A percentile compares a stretch with the other conserved stretches of the same genome.
These are phyloP conservation scores for Sedum album DNA, from an alignment of 164 flowering plant species.

Conservation along the genomic window DNA sequence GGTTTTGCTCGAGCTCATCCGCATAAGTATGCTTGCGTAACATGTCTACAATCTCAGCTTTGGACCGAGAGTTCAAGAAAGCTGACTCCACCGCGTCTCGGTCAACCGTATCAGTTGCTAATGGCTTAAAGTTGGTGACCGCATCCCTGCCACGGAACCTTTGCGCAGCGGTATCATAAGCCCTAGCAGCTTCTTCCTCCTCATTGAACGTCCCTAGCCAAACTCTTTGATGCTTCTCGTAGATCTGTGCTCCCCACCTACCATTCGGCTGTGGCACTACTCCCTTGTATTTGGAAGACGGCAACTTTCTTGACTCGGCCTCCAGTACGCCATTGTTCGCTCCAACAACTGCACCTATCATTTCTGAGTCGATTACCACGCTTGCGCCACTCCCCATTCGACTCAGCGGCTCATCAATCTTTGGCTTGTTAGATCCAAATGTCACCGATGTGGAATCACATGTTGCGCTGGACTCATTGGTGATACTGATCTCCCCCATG, in stretches of 20 bases:
- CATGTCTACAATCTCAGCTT: neutral
- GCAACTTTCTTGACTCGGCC: neutral
- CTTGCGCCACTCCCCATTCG: neutral
- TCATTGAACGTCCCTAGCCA: conserved; percentile 61
- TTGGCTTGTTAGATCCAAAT: neutral
- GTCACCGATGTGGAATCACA: neutral
- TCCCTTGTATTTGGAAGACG: conserved; percentile 32
- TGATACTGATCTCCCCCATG: neutral
- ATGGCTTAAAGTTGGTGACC: conserved; percentile 27
- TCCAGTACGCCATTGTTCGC: neutral
- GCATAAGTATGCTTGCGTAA: neutral
- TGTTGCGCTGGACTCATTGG: conserved; percentile 1
- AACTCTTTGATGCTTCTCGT: conserved; percentile 38
- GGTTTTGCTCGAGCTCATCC: neutral
- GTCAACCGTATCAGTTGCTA: neutral
- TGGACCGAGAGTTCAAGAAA: neutral
- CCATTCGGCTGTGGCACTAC: conserved; percentile 46
- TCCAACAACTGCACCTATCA: neutral
- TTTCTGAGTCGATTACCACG: neutral
- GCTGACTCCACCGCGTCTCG: neutral
- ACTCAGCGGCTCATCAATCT: neutral
- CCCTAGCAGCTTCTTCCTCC: conserved; percentile 46
- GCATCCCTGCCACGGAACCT: conserved; percentile 33
- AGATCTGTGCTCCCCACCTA: conserved; percentile 64
- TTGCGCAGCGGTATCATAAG: conserved; percentile 52